A percentile compares a stretch with the other conserved stretches of the same genome.
Conservation (phyloP, 2,329 filamentous ascomycete genomes). For the Aspergillus tubingensis region DNA sequence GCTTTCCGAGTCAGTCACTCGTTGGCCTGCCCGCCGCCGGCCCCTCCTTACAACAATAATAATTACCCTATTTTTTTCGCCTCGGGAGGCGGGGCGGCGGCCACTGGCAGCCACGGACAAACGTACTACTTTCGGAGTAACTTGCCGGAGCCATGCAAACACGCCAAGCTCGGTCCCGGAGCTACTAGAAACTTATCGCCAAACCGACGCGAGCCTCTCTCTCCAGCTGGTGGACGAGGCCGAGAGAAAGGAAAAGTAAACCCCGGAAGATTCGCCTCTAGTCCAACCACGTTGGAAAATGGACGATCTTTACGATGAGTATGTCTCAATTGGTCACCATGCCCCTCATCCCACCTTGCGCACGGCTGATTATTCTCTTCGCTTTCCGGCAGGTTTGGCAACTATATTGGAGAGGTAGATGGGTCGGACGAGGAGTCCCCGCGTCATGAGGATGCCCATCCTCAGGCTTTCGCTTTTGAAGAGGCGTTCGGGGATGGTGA, state of each 20-base stretch:
- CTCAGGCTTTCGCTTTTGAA: conserved; percentile 77
- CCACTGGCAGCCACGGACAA: conserved; percentile 5
- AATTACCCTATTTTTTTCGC: not conserved
- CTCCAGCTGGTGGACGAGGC: not conserved
- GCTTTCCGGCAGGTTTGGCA: conserved; percentile 73
- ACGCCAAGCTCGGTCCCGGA: conserved; percentile 13
- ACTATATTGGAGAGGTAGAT: conserved; percentile 93
- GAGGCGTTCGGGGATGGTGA: conserved; percentile 67
- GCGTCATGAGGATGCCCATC: conserved; percentile 69
- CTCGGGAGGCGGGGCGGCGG: not conserved
- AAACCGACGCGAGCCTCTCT: not conserved
- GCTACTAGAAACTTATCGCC: not conserved
- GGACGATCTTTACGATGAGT: conserved; percentile 99
- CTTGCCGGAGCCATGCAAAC: conserved; percentile 4
- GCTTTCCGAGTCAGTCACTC: not conserved
- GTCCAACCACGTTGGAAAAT: conserved; percentile 49
- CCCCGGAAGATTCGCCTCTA: not conserved
- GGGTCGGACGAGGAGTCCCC: conserved; percentile 80
- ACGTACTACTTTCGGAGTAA: conserved; percentile 8
- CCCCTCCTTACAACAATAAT: not conserved
- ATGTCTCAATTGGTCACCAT: conserved; percentile 23
- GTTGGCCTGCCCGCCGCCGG: not conserved
- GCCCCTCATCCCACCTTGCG: not conserved
- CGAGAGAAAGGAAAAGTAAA: conserved; percentile 1
- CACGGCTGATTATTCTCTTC: conserved; percentile 16